Evolutionary conservation across 2,329 filamentous ascomycete species (phyloP).

Genomic region (Colletotrichum gloeosporioides): DNA sequence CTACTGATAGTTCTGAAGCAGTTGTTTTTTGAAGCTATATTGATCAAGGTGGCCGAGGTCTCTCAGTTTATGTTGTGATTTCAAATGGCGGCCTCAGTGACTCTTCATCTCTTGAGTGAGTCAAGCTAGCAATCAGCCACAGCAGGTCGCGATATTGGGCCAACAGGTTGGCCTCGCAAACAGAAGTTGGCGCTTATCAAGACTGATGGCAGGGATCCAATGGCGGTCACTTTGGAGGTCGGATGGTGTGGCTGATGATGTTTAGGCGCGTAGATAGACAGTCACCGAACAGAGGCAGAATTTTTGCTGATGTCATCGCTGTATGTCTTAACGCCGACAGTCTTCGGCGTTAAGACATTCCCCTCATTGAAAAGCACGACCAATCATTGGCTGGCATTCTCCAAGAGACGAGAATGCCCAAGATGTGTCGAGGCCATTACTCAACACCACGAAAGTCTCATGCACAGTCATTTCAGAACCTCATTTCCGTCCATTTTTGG

Average conservation of each 20-base stretch:
- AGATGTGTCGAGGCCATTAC: neutral
- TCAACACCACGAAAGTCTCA: neutral
- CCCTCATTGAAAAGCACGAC: neutral
- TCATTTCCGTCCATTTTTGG: neutral
- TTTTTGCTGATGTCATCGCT: conserved; percentile 12
- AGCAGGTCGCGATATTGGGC: neutral
- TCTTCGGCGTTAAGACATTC: accelerated
- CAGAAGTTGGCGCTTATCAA: neutral
- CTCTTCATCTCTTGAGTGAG: neutral
- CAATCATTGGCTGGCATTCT: neutral
- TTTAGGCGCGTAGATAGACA: neutral
- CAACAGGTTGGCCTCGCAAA: neutral
- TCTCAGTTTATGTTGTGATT: neutral
- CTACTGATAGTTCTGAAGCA: too few relatives aligned
- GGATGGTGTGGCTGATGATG: conserved; percentile 1
- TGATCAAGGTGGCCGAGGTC: accelerated
- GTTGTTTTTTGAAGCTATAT: neutral
- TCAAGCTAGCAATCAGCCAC: neutral
- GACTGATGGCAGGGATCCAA: neutral
- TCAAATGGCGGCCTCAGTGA: neutral
- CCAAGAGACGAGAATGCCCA: neutral
- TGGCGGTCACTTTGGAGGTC: neutral
- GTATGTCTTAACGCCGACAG: neutral
- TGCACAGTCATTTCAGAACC: neutral
- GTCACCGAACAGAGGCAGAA: neutral